phyloP scores from a whole-genome alignment of 2,329 filamentous ascomycete genomes.

The Trichophaea hybrida region DNA sequence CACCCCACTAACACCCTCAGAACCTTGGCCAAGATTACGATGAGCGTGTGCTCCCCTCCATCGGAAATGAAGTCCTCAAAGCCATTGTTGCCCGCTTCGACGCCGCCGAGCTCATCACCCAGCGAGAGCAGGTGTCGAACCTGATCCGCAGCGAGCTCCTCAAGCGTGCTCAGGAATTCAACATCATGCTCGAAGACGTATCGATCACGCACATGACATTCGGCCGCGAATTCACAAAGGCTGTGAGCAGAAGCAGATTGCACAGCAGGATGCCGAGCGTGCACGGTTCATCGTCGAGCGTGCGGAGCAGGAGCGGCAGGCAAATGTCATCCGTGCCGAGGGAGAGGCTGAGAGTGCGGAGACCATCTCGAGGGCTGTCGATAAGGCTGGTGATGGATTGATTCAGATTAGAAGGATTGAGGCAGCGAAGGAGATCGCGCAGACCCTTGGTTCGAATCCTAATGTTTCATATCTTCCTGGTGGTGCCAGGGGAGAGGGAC shows the following conservation, averaged over 20 bases:
- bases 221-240: slow-evolving; percentile 94
- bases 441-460: slow-evolving; percentile 75
- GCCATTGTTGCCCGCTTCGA: slow-evolving; percentile 98
- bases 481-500: slow-evolving; percentile 48
- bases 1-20: slow-evolving; percentile 36
- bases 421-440: slow-evolving; percentile 87
- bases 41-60: slow-evolving; percentile 92
- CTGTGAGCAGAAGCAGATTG: slow-evolving; percentile 99
- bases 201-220: slow-evolving; percentile 99
- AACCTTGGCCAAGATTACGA: slow-evolving; percentile 97
- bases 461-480: slow-evolving; percentile 91
- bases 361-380: slow-evolving; percentile 83
- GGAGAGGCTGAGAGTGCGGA: slow-evolving; percentile 95
- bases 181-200: slow-evolving; percentile 96
- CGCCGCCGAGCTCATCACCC: slow-evolving; percentile 94
- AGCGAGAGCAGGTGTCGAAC: slow-evolving; percentile 91
- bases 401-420: slow-evolving; percentile 96
- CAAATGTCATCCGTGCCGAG: slow-evolving; percentile 95
- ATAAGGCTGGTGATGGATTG: slow-evolving; percentile 82
- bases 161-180: slow-evolving; percentile 89
- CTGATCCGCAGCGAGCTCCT: slow-evolving; percentile 86
- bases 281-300: slow-evolving; percentile 97
- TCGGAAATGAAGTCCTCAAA: slow-evolving; percentile 98
- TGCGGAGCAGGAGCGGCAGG: slow-evolving; percentile 96
- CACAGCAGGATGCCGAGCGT: slow-evolving; percentile 94